Evolutionary conservation across 106 monocot genomes (phyloP).

Genomic region (Dendrobium huoshanense): DNA sequence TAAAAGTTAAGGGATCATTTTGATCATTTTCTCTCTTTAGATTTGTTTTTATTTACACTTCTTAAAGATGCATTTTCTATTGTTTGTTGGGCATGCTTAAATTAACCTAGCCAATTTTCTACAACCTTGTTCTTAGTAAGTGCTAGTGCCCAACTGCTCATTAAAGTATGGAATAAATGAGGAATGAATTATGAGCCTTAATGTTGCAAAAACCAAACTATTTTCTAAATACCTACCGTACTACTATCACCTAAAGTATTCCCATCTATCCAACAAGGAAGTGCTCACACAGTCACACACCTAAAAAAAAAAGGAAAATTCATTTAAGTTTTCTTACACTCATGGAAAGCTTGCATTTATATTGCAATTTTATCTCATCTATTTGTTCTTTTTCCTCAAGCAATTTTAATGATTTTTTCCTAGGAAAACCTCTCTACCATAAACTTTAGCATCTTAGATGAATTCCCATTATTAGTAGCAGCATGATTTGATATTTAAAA

Average conservation of each 20-base stretch:
- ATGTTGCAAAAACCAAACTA: too few relatives aligned
- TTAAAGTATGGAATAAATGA: neutral
- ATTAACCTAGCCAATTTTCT: neutral
- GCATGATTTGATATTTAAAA: too few relatives aligned
- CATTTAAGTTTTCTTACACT: too few relatives aligned
- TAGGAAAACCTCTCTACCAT: neutral
- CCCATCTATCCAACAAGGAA: neutral
- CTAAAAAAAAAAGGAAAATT: neutral
- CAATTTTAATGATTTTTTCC: neutral
- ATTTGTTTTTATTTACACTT: neutral
- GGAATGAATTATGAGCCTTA: neutral
- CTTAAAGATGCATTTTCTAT: neutral
- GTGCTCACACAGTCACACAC: neutral
- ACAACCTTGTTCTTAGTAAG: neutral
- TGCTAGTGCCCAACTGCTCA: neutral
- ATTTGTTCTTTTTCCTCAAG: neutral
- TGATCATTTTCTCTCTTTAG: too few relatives aligned
- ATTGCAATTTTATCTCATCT: neutral
- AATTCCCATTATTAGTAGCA: too few relatives aligned
- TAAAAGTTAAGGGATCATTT: too few relatives aligned
- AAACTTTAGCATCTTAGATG: too few relatives aligned
- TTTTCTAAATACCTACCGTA: too few relatives aligned
- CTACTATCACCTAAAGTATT: neutral
- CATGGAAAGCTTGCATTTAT: neutral
- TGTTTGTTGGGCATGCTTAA: neutral